Conservation (phyloP, 768 basidiomycete species). For the Trametes cinnabarina region DNA sequence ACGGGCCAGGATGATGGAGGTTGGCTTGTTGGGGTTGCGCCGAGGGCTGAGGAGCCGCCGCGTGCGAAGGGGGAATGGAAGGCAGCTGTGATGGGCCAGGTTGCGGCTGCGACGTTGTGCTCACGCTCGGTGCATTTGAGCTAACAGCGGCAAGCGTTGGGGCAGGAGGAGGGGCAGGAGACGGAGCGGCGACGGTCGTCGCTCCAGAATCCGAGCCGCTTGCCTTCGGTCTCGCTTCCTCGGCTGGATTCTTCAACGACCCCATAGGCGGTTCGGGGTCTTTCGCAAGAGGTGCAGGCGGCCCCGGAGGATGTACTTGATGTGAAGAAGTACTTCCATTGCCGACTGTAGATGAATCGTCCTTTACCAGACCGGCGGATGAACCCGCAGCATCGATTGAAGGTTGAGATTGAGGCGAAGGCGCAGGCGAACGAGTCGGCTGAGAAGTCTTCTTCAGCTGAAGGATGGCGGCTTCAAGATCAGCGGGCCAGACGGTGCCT, state of each 20-base stretch:
- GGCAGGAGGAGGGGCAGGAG: not conserved
- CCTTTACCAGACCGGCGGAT: too few relatives aligned
- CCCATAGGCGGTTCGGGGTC: conserved; percentile 24
- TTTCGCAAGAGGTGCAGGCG: not conserved
- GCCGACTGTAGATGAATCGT: conserved; percentile 18
- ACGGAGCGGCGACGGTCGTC: not conserved
- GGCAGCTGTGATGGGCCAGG: conserved; percentile 8
- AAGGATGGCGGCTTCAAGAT: conserved; percentile 64
- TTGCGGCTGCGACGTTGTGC: not conserved
- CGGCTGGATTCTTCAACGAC: conserved; percentile 21
- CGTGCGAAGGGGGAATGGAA: conserved; percentile 21
- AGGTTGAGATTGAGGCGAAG: conserved; percentile 13
- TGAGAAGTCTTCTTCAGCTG: conserved; percentile 37
- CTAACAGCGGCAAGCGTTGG: not conserved
- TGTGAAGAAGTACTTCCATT: conserved; percentile 19
- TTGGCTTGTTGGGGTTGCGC: conserved; percentile 11
- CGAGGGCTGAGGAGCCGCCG: conserved; percentile 15
- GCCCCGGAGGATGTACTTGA: conserved; percentile 21
- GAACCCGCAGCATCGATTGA: not conserved
- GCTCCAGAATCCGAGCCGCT: conserved; percentile 1
- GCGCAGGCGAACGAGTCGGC: too few relatives aligned
- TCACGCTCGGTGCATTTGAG: not conserved
- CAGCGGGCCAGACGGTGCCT: conserved; percentile 68
- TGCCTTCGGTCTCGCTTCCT: conserved; percentile 6
- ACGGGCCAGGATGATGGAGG: conserved; percentile 28